Conservation (phyloP, 108 stramenopile genomes). For the Fistulifera pelliculosa region DNA sequence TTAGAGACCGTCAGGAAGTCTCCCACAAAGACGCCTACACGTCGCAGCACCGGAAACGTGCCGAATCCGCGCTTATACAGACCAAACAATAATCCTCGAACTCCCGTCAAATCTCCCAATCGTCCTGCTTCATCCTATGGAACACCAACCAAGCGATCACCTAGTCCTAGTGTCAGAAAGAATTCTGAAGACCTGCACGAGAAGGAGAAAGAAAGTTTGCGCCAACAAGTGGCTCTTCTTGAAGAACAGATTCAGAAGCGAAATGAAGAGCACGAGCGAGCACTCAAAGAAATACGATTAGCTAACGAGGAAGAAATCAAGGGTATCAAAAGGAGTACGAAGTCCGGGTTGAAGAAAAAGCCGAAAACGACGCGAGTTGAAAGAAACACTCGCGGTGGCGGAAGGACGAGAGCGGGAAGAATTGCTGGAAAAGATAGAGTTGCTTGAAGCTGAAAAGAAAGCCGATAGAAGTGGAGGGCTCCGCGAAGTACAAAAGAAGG, state of each 20-base stretch:
- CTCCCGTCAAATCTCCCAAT: too few relatives aligned
- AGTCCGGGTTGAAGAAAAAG: background rate
- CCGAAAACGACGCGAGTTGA: constrained; percentile 7
- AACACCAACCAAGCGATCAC: too few relatives aligned
- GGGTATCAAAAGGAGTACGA: constrained; percentile 9
- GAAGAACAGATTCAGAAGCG: constrained; percentile 8
- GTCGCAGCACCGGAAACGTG: too few relatives aligned
- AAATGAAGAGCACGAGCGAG: constrained; percentile 5
- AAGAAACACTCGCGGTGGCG: constrained; percentile 1
- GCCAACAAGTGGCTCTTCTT: constrained; percentile 1
- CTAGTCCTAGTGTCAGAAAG: too few relatives aligned
- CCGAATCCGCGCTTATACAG: too few relatives aligned
- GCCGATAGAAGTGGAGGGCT: constrained; percentile 3
- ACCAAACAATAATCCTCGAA: too few relatives aligned
- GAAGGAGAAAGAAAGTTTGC: constrained; percentile 1
- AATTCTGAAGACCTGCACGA: constrained; percentile 3
- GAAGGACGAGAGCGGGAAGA: constrained; percentile 4
- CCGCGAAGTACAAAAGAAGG: constrained; percentile 12
- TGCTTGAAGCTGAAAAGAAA: constrained; percentile 3
- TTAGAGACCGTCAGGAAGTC: too few relatives aligned
- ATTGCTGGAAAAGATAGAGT: constrained; percentile 3
- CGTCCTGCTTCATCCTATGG: too few relatives aligned
- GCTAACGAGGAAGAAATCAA: constrained; percentile 8
- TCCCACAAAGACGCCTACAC: too few relatives aligned
- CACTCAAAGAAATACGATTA: constrained; percentile 1